Conservation (phyloP, 2,329 filamentous ascomycete species). For the Penicillium polonicum region DNA sequence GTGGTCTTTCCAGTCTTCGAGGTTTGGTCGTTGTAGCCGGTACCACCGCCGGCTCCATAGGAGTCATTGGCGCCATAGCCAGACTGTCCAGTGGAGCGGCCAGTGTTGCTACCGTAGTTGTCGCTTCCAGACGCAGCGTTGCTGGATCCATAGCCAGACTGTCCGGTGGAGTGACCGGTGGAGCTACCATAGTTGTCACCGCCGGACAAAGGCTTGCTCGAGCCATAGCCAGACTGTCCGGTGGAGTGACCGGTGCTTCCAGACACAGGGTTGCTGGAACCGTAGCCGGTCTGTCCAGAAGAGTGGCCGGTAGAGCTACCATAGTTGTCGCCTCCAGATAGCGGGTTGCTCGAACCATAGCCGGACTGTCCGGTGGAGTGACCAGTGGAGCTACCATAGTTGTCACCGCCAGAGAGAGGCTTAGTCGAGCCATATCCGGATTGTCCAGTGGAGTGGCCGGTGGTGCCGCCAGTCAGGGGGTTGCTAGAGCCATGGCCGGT, state of each 20-base stretch:
- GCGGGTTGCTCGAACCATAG: background rate
- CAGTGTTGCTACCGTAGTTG: background rate
- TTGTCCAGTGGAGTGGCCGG: background rate
- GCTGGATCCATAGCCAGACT: background rate
- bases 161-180: background rate
- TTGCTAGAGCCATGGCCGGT: background rate
- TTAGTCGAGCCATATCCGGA: background rate
- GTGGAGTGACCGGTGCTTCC: background rate
- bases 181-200: background rate
- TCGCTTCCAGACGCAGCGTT: background rate
- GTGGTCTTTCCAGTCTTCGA: conserved; percentile 12
- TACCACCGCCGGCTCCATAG: conserved; percentile 11
- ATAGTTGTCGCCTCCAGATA: background rate
- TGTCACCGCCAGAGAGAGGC: conserved; percentile 2
- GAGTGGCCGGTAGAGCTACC: background rate
- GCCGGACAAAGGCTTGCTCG: background rate
- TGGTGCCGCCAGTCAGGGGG: background rate
- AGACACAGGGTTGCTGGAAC: background rate
- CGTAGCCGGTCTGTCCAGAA: background rate
- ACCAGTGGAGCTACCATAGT: background rate
- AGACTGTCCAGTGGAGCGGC: background rate
- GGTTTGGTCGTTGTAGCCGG: conserved; percentile 14
- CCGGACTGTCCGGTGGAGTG: background rate
- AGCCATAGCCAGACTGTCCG: background rate
- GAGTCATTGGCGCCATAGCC: background rate